Conservation (phyloP, 768 basidiomycete genomes). For the Dacryopinax primogenitus region DNA sequence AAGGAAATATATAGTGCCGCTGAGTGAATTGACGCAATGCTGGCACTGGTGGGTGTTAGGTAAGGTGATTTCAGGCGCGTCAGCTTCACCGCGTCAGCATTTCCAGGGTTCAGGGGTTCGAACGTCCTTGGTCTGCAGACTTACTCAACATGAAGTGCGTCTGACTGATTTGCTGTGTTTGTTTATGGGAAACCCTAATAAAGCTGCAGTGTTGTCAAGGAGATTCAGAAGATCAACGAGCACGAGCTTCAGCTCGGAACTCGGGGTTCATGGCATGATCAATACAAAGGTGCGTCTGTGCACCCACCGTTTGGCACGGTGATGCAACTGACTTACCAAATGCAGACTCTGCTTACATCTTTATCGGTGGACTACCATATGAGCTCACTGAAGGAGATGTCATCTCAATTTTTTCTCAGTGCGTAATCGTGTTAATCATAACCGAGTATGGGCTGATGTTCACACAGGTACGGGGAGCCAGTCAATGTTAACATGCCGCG, state of each 20-base stretch:
- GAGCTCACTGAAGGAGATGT: conserved; percentile 97
- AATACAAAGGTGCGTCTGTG: conserved; percentile 58
- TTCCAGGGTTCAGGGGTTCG: neutral
- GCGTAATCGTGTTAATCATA: conserved; percentile 26
- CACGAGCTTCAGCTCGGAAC: conserved; percentile 69
- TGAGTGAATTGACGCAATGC: no score
- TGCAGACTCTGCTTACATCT: conserved; percentile 87
- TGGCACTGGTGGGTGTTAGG: neutral
- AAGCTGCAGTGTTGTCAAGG: conserved; percentile 62
- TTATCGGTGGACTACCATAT: conserved; percentile 73
- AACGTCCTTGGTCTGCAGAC: neutral
- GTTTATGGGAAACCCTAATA: conserved; percentile 1
- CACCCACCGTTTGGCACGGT: neutral
- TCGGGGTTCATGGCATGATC: conserved; percentile 76
- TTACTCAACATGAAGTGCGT: neutral
- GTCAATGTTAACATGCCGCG: conserved; percentile 91
- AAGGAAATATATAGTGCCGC: no score
- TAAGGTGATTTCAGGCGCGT: neutral
- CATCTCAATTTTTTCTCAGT: conserved; percentile 96
- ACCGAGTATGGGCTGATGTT: conserved; percentile 9
- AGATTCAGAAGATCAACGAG: conserved; percentile 89
- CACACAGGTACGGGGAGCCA: conserved; percentile 83
- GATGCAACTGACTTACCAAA: conserved; percentile 2
- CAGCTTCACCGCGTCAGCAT: neutral
- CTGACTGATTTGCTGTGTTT: neutral